Conservation (phyloP, 225 moss, liverwort and hornwort species). For the Physcomitrellopsis africana region DNA sequence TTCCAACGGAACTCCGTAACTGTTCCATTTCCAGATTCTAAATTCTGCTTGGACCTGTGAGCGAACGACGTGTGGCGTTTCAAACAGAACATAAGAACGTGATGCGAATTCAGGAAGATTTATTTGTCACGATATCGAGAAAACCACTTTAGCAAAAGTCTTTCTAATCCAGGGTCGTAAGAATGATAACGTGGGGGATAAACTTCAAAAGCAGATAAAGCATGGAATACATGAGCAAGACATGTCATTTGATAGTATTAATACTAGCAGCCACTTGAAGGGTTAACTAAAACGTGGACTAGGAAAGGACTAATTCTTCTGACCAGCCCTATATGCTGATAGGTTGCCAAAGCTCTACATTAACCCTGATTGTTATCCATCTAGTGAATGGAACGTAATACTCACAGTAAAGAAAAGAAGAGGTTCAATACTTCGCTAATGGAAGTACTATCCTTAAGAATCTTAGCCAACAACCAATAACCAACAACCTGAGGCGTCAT, state of each 20-base stretch:
- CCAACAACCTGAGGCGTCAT: conserved; percentile 19
- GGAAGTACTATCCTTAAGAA: conserved; percentile 12
- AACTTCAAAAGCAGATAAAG: too few species aligned
- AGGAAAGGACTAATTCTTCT: conserved; percentile 2
- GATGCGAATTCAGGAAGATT: too few species aligned
- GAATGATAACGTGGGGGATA: too few species aligned
- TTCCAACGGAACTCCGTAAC: too few species aligned
- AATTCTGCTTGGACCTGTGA: too few species aligned
- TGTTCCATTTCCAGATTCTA: too few species aligned
- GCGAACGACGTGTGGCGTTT: too few species aligned
- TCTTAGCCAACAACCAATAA: not conserved
- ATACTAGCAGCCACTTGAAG: not conserved
- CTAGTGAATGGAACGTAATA: conserved; percentile 29
- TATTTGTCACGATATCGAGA: too few species aligned
- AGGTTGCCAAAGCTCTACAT: conserved; percentile 17
- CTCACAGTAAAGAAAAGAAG: conserved; percentile 16
- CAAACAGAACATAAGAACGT: too few species aligned
- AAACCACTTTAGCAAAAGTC: too few species aligned
- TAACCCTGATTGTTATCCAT: conserved; percentile 19
- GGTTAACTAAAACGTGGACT: conserved; percentile 8
- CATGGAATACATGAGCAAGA: too few species aligned
- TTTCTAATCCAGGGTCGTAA: too few species aligned
- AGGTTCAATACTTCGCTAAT: conserved; percentile 23
- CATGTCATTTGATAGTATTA: not conserved
- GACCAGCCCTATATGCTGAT: conserved; percentile 9